Base-by-base conservation (phyloP, 345 rosid species). In the Salix exigua region DNA sequence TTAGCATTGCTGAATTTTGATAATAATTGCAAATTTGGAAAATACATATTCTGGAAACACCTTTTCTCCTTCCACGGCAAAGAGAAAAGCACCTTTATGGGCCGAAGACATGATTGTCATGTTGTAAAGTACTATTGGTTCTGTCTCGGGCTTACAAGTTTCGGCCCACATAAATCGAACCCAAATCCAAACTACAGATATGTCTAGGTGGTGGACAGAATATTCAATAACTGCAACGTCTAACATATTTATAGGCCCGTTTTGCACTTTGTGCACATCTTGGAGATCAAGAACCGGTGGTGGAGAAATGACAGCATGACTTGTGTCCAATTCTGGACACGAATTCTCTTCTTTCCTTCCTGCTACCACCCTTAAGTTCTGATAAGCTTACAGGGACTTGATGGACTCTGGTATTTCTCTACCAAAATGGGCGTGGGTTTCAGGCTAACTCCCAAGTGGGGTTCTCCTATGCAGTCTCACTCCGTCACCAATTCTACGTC, bases 241-340 rank as follows among this genome's bases (percentile, higher is more conserved):
- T 46, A 46, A 13, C 50, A 70, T 19, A 12, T 10, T 61, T 16
- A 17, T 19, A 21, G 16, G 7, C 30, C 31, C 40, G 14, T n/a
- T 6, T 12, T 5, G 3, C 11, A 31, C 14, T 61, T 48, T 14
- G 72, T 14, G 37, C 80, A 51, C 71, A 50, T 25, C 37, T 66
- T 81, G 73, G 66, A 81, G 91, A 85, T 86, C 85, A 85, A 83
- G 85, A 88, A 88, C 82, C 70, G 81, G 91, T 88, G 92, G 93
- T 82, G 84, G 88, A 81, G 84, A 86, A 68, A 70, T 21, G 71
- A 74, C 69, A 76, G 63, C 60, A 19, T 68, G 17, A 33, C 3
- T 17, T 11, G 18, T 66, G 25, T 64, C 65, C 62, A 77, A 19
- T 42, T 25, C 9, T 18, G 65, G 53, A 40, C 63, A 48, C 71